Conservation (phyloP, 108 stramenopile species). For the Poteriospumella lacustris region DNA sequence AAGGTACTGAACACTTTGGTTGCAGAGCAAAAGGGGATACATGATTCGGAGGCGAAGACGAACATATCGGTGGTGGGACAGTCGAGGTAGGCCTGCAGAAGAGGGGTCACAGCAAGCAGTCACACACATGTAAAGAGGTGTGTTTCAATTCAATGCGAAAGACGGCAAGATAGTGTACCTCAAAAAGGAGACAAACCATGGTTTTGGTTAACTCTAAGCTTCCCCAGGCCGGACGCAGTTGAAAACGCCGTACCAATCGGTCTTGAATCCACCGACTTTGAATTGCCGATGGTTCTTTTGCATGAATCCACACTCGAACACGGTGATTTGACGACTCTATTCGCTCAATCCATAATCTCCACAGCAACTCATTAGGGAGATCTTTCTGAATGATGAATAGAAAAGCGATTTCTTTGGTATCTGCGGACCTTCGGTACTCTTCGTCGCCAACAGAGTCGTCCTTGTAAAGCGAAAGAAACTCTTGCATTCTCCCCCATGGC, state of each 20-base stretch:
- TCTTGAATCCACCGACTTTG: background rate
- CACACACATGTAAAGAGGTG: background rate
- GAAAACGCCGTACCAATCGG: background rate
- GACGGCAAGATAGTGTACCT: background rate
- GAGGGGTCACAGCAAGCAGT: too few species aligned
- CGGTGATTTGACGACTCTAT: background rate
- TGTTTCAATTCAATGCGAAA: background rate
- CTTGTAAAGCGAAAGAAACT: too few species aligned
- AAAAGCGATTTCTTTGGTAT: too few species aligned
- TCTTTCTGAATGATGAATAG: background rate
- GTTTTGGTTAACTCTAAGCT: background rate
- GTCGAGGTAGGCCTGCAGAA: background rate
- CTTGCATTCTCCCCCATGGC: too few species aligned
- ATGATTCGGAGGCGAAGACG: slow-evolving; percentile 13
- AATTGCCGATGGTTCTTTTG: background rate
- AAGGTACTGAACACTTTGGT: too few species aligned
- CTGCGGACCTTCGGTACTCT: too few species aligned
- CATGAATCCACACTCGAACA: background rate
- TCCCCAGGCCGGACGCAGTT: background rate
- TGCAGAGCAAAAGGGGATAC: background rate
- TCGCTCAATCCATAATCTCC: background rate
- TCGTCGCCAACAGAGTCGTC: too few species aligned
- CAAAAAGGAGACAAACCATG: background rate
- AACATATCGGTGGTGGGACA: background rate
- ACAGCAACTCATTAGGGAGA: background rate